A percentile compares a stretch with the other conserved stretches of the same genome.
phyloP scores from a whole-genome alignment of 2,329 filamentous ascomycete genomes.

The Gyromitra esculenta region DNA sequence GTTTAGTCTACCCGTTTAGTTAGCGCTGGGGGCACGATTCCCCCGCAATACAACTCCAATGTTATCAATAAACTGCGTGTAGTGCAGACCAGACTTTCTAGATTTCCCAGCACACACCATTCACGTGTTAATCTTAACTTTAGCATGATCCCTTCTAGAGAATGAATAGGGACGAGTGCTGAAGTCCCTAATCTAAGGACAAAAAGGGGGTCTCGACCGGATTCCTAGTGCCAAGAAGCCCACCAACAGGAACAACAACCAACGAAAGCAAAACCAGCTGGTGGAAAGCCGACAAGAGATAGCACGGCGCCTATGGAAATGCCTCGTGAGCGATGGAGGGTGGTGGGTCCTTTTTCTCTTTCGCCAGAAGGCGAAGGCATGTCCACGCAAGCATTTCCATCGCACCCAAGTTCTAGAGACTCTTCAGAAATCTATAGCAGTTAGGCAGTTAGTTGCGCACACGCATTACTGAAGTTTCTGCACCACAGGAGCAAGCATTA shows the following conservation, averaged over 20 bases:
- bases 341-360: not conserved
- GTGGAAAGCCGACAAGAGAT: not conserved
- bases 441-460: constrained; percentile 5
- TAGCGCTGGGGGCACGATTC: too few species aligned
- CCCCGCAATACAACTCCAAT: too few species aligned
- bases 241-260: constrained; percentile 31
- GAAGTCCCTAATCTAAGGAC: too few species aligned
- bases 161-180: too few species aligned
- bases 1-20: too few species aligned
- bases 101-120: too few species aligned
- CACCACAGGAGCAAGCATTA: constrained; percentile 26
- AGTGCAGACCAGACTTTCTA: too few species aligned
- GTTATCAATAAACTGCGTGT: too few species aligned
- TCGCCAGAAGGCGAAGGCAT: constrained; percentile 18
- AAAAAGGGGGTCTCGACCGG: too few species aligned
- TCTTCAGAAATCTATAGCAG: constrained; percentile 8
- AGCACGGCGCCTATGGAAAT: constrained; percentile 40
- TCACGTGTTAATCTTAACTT: too few species aligned
- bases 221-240: constrained; percentile 32
- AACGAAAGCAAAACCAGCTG: constrained; percentile 32
- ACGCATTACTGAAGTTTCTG: constrained; percentile 21
- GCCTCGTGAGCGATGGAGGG: constrained; percentile 37
- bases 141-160: too few species aligned
- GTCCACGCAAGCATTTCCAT: constrained; percentile 17
- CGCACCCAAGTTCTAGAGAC: constrained; percentile 4